Base-by-base conservation (phyloP, 139 green algal genomes). In the Astrephomene gubernaculifera region DNA sequence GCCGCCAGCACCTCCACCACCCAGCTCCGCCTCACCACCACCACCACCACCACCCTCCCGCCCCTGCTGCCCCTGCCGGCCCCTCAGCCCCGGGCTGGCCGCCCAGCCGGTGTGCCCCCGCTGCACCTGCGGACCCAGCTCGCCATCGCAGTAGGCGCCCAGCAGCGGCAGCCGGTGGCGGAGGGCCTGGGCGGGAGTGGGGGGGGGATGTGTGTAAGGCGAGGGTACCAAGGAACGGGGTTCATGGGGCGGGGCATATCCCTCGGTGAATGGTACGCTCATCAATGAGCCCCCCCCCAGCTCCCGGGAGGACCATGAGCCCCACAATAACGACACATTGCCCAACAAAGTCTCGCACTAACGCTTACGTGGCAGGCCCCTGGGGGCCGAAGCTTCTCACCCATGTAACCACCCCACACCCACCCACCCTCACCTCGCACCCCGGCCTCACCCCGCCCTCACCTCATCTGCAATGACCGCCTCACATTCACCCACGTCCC, bases 391-490 rank as follows among this genome's bases (percentile, higher is more conserved):
- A 24, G 25, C 25, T n/a, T 17, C n/a, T 39, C 22, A 69, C 61
- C 61, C 29, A 9, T 38, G 4, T 69, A 8, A 17, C 4, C 29
- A 41, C n/a, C 61, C 19, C 14, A 8, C 61, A 8, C 29, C n/a
- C n/a, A 4, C 14, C 29, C n/a, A 38, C 29, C 61, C 29, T 17
- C 61, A 38, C 61, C 19, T 39, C 61, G n/a, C 61, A 17, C 5
- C 5, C n/a, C 49, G 49, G 12, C 14, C 49, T 25, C 49, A 57
- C 61, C 61, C 61, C n/a, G 29, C 61, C 27, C 29, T 54, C 64
- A 85, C 79, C 79, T 85, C 43, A 17, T 85, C 79, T 24, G 79
- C 79, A 6, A 85, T 85, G 38, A 44, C 43, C 33, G 79, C 79
- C 79, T 85, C 79, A 33, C 44, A 44, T 29, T 85, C n/a, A n/a